Evolutionary conservation across 192 early-diverging fungal genomes (phyloP), one percentile per base, ranked within the genome.

Genomic region (Linnemannia zychae): DNA sequence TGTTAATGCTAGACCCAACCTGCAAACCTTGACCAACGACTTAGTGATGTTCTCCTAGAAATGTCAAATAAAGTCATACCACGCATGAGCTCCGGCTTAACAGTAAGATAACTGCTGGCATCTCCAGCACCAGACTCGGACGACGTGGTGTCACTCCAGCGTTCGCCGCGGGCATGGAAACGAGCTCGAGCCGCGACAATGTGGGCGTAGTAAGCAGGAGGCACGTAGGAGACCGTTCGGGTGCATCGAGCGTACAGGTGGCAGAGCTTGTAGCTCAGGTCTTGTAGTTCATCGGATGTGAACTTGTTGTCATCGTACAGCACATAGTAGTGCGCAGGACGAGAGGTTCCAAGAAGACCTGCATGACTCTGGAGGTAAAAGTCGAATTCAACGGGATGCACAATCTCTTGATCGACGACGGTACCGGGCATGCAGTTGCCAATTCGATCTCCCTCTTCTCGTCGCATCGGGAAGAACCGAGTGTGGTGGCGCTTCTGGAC

Each of bases 171-270:
- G 18, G 91, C 82, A 80, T 98, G 97, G 92, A 95, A 97, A 67
- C 96, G 93, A 1, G 96, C 97, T 22, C 96, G 91, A 28, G 93
- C 93, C 15, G 96, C 95, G 4, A 97, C 94, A n/a, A 98, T 82
- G 85, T 98, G 95, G 15, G 97, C 97, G 79, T 98, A 98, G 91
- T 98, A 99, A 13, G 94, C 97, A 0, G 97, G 96, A 13, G 97
- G 96, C 5, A 93, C 92, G 16, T 98, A 91, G 18, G 94, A 95
- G 2, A 99, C 98, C 0, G 94, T 92, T 33, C 97, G 93, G 0
- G 97, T 98, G 63, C 95, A 95, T 69, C 96, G 91, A 46, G 94
- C 95, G 87, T 96, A 99, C 46, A 96, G 88, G 80, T 97, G 98
- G 81, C 97, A 98, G 46, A 98, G 89, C 9, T 94, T 89, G 89